Evolutionary conservation across 192 early-diverging fungal genomes (phyloP).

Genomic region (Umbelopsis ramanniana): DNA sequence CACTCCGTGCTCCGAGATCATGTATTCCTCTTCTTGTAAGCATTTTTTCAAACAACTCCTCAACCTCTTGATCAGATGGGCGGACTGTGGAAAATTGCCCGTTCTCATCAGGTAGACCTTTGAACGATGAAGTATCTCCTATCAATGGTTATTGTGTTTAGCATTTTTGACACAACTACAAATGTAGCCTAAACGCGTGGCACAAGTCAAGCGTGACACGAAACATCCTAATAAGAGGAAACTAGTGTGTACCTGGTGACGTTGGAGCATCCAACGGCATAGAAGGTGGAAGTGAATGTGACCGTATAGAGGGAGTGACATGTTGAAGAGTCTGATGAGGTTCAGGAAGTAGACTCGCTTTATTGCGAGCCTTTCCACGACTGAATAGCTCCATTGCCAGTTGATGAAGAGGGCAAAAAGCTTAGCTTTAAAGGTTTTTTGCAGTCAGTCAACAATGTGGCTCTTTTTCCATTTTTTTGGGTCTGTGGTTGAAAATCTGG

Average conservation of each 20-base stretch:
- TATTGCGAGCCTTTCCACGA: conserved; percentile 21
- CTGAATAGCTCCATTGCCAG: conserved; percentile 12
- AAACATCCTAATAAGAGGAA: conserved; percentile 7
- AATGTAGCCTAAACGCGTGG: not conserved
- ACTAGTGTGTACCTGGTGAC: conserved; percentile 3
- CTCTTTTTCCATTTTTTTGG: not conserved
- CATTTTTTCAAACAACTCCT: conserved; percentile 59
- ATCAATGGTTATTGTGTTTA: not conserved
- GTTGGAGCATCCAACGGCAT: not conserved
- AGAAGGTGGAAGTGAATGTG: conserved; percentile 6
- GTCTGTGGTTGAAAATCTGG: conserved; percentile 16
- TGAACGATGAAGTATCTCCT: not conserved
- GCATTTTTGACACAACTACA: not conserved
- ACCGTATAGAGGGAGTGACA: not conserved
- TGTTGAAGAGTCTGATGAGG: not conserved
- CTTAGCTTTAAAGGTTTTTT: not conserved
- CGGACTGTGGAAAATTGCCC: conserved; percentile 6
- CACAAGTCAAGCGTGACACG: conserved; percentile 9
- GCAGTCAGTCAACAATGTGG: no score
- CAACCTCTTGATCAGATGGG: conserved; percentile 53
- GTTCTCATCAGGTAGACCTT: not conserved
- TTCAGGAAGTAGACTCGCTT: not conserved
- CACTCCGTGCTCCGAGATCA: conserved; percentile 47
- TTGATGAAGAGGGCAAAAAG: not conserved
- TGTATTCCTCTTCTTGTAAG: conserved; percentile 60